These are phyloP conservation scores for Chrysanthemum seticuspe DNA, from an alignment of 129 eudicot genomes.

Conservation along the genomic window DNA sequence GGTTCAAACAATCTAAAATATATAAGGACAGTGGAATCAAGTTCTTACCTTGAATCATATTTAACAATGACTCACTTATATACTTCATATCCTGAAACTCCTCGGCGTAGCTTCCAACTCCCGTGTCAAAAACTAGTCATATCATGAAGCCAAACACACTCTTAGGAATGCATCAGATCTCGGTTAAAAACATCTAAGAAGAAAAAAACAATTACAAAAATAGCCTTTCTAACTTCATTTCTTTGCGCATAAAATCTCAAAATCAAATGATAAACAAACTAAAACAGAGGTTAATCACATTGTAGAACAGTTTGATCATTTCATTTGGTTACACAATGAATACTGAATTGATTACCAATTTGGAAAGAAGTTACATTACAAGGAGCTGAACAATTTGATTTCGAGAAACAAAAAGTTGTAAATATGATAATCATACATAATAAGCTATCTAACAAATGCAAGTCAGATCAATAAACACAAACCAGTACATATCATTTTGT, in stretches of 20 bases:
- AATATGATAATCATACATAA: too few species aligned
- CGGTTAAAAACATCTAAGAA: too few species aligned
- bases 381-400: too few species aligned
- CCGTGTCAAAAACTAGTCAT: background rate
- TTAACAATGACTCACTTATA: slow-evolving; percentile 28
- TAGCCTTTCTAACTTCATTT: background rate
- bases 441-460: background rate
- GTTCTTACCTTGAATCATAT: slow-evolving; percentile 46
- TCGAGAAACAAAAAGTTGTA: too few species aligned
- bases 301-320: too few species aligned
- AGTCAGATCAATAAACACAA: too few species aligned
- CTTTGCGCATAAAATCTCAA: background rate
- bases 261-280: slow-evolving; percentile 7
- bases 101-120: too few species aligned
- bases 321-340: too few species aligned
- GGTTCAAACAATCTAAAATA: background rate
- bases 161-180: slow-evolving; percentile 5
- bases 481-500: too few species aligned
- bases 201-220: background rate
- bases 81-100: slow-evolving; percentile 47
- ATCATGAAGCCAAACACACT: slow-evolving; percentile 18
- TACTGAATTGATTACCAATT: too few species aligned
- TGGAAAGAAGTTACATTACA: too few species aligned
- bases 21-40: background rate
- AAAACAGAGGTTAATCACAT: too few species aligned